Conservation (phyloP, 129 eudicot genomes). For the Silybum marianum region DNA sequence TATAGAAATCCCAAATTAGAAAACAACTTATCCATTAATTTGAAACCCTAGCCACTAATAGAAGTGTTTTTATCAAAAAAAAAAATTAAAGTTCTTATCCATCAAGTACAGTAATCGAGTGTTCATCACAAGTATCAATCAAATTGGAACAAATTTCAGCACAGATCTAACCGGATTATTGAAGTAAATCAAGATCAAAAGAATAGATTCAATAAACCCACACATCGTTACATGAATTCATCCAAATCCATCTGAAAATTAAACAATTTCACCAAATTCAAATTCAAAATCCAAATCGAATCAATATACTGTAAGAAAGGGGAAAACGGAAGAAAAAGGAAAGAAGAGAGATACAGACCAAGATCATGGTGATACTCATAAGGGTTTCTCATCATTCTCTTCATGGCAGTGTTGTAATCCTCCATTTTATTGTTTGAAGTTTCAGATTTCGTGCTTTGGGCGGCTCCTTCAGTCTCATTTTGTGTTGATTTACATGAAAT, state of each 20-base stretch:
- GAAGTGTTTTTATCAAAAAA: not conserved
- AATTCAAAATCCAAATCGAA: not conserved
- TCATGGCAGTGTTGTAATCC: constrained; percentile 86
- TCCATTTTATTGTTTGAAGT: constrained; percentile 56
- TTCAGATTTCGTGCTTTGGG: constrained; percentile 18
- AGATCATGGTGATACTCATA: constrained; percentile 98
- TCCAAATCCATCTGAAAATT: not conserved
- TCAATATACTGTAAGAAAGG: not conserved
- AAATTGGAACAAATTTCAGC: not conserved
- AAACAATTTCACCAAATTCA: not conserved
- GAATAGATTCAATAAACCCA: not conserved
- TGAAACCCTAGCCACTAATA: constrained; percentile 4
- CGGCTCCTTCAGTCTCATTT: constrained; percentile 41
- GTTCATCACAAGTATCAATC: constrained; percentile 7
- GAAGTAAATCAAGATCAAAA: not conserved
- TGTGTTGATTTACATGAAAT: constrained; percentile 49
- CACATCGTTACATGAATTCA: not conserved
- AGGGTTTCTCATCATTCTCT: constrained; percentile 92
- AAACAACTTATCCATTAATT: constrained; percentile 16
- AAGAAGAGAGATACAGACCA: constrained; percentile 48
- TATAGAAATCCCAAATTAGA: not conserved
- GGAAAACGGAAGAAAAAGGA: too few relatives aligned
- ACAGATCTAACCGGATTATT: not conserved
- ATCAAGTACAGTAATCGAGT: not conserved
- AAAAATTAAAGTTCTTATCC: not conserved